phyloP scores from a whole-genome alignment of 2,329 filamentous ascomycete species.

The Neofusicoccum laricinum region DNA sequence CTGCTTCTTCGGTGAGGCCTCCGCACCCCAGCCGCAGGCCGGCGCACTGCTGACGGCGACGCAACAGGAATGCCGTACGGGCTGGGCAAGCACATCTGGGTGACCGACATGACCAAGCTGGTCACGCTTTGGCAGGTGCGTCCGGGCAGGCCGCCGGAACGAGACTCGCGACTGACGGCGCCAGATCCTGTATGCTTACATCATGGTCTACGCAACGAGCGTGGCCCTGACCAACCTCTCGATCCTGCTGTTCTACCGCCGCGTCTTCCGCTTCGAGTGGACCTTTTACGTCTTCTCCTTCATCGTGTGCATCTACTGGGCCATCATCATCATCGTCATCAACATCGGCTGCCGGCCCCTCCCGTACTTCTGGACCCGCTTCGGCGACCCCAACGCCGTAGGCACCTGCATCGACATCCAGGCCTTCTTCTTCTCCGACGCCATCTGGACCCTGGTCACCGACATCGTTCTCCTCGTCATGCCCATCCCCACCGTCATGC shows the following conservation, averaged over 20 bases:
- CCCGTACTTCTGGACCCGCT: conserved; percentile 46
- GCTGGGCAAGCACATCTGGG: conserved; percentile 7
- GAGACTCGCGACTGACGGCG: neutral
- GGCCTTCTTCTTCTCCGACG: conserved; percentile 51
- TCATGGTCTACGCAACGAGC: conserved; percentile 51
- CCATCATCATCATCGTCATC: conserved; percentile 43
- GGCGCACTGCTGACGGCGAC: neutral
- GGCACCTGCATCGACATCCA: conserved; percentile 48
- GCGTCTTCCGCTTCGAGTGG: conserved; percentile 52
- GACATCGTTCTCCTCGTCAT: conserved; percentile 35
- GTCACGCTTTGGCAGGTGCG: conserved; percentile 10
- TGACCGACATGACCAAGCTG: neutral
- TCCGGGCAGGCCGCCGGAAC: neutral
- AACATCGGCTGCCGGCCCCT: conserved; percentile 46
- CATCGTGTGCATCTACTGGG: conserved; percentile 45
- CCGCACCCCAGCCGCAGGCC: neutral
- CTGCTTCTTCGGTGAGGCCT: conserved; percentile 1
- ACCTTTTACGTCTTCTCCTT: conserved; percentile 42
- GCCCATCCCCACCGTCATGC: conserved; percentile 33
- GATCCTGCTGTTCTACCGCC: conserved; percentile 53
- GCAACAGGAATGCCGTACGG: conserved; percentile 1
- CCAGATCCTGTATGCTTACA: conserved; percentile 11
- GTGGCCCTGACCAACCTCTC: conserved; percentile 55
- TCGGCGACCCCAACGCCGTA: conserved; percentile 21
- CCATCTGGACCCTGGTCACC: conserved; percentile 33